phyloP scores from a whole-genome alignment of 2,329 filamentous ascomycete genomes.

The Scedosporium boydii region DNA sequence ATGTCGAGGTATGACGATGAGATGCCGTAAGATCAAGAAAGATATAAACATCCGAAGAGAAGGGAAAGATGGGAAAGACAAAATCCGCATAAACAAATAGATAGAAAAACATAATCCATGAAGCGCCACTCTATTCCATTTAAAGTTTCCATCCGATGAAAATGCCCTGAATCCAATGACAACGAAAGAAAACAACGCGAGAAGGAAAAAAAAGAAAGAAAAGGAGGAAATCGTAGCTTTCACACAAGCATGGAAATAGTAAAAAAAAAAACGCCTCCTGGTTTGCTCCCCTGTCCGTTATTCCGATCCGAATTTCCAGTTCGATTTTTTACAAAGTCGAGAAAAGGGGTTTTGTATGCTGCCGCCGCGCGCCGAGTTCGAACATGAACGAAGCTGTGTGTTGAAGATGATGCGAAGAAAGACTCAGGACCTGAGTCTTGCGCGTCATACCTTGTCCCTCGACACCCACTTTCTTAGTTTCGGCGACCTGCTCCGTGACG shows the following conservation, averaged over 20 bases:
- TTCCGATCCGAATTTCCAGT: too few relatives aligned
- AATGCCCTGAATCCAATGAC: constrained; percentile 4
- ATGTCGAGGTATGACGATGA: neutral
- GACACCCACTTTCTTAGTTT: neutral
- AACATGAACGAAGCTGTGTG: too few relatives aligned
- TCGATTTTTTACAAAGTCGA: too few relatives aligned
- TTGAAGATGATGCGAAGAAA: too few relatives aligned
- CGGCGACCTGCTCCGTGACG: neutral
- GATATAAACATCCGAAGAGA: neutral
- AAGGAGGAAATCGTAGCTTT: too few relatives aligned
- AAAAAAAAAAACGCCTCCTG: too few relatives aligned
- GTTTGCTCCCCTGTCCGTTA: too few relatives aligned
- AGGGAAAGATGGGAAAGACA: constrained; percentile 1
- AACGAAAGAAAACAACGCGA: neutral
- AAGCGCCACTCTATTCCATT: neutral
- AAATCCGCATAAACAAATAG: constrained; percentile 1
- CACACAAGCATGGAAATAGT: too few relatives aligned
- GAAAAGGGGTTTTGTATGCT: too few relatives aligned
- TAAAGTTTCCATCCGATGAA: constrained; percentile 6
- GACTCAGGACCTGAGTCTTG: too few relatives aligned
- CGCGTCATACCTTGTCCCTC: constrained; percentile 1
- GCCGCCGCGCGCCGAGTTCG: too few relatives aligned
- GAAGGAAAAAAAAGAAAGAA: neutral
- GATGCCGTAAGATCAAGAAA: neutral
- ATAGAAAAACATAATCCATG: constrained; percentile 5